Conservation (phyloP, 106 monocot species). For the Agapanthus africanus region DNA sequence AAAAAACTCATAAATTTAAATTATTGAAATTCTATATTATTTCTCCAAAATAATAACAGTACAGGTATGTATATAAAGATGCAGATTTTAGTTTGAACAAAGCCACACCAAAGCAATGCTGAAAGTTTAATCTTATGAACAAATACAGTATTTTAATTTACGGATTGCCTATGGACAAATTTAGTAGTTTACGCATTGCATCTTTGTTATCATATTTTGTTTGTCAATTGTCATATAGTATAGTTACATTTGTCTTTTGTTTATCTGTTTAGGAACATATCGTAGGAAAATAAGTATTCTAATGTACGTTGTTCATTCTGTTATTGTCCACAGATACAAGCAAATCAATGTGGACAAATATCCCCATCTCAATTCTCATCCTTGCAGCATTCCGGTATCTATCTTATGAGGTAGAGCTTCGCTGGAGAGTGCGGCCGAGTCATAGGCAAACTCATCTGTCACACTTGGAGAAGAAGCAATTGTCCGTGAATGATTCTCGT, state of each 20-base stretch:
- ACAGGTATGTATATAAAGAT: not conserved
- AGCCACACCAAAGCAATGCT: not conserved
- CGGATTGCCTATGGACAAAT: too few species aligned
- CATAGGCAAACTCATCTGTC: constrained; percentile 49
- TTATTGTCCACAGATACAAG: constrained; percentile 75
- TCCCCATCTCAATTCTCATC: constrained; percentile 87
- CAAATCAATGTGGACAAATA: constrained; percentile 97
- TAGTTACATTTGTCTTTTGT: not conserved
- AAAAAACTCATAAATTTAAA: too few species aligned
- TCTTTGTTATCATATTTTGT: not conserved
- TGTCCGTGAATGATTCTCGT: constrained; percentile 59
- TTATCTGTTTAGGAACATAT: not conserved
- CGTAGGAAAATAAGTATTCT: not conserved
- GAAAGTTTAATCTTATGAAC: not conserved
- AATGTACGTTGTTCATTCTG: not conserved
- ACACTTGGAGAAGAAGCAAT: constrained; percentile 57
- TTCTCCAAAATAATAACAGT: too few species aligned
- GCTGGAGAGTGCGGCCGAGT: constrained; percentile 51
- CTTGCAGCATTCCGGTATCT: constrained; percentile 65
- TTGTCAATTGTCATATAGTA: not conserved
- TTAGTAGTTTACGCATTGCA: not conserved
- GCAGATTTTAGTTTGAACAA: not conserved
- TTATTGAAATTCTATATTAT: too few species aligned
- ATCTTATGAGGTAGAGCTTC: constrained; percentile 74
- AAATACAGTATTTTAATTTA: too few species aligned